Evolutionary conservation across 2,329 filamentous ascomycete species (phyloP).

Genomic region (Fonsecaea pugnacius): DNA sequence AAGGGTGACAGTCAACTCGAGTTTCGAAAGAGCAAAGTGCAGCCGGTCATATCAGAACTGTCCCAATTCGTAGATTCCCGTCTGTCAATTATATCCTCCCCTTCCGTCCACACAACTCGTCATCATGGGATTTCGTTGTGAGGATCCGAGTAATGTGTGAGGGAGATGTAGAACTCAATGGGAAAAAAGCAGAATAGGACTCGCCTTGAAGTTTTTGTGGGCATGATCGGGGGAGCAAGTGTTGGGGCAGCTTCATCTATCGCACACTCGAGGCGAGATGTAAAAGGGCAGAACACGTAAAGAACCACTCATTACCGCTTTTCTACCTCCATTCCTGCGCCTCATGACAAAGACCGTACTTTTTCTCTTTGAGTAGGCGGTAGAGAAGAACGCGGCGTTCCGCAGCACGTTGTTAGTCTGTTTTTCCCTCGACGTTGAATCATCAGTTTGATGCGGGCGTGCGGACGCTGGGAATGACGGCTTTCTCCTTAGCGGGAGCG

Average conservation of each 20-base stretch:
- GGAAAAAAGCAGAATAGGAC: background rate
- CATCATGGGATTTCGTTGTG: background rate
- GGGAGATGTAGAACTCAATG: background rate
- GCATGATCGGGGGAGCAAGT: background rate
- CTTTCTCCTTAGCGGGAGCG: background rate
- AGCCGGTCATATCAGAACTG: background rate
- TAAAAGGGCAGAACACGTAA: background rate
- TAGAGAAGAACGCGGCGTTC: background rate
- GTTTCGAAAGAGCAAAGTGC: too few relatives aligned
- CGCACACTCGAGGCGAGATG: background rate
- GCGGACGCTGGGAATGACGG: background rate
- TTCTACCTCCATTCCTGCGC: background rate
- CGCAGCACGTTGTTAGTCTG: background rate
- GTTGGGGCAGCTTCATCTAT: background rate
- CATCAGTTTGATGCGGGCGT: background rate
- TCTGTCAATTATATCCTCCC: constrained; percentile 13
- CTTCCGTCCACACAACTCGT: constrained; percentile 1
- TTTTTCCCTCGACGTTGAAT: background rate
- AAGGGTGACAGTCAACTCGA: too few relatives aligned
- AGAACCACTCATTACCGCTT: background rate
- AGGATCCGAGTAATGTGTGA: background rate
- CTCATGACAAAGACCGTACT: background rate
- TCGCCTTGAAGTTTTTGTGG: background rate
- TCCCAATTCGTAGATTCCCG: background rate
- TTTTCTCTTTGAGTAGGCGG: background rate